Evolutionary conservation across 768 basidiomycete genomes (phyloP).

Genomic region (Podaxis mareebaensis): DNA sequence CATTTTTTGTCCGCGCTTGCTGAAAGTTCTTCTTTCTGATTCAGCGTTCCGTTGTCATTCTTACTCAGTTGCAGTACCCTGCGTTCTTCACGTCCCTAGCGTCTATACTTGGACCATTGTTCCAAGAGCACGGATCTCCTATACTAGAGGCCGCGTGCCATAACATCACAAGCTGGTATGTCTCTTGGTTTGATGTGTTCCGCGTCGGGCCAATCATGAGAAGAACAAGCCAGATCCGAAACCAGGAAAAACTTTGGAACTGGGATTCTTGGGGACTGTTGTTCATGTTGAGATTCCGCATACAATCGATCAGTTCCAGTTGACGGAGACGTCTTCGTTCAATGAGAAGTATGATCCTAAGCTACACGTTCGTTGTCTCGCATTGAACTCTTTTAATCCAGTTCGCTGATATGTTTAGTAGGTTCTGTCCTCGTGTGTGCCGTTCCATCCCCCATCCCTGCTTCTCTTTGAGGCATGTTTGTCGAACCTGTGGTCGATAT

Average conservation of each 20-base stretch:
- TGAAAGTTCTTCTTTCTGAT: background rate
- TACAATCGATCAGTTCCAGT: constrained; percentile 69
- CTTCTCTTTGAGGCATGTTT: constrained; percentile 64
- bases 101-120: constrained; percentile 71
- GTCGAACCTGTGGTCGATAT: constrained; percentile 77
- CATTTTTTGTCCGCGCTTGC: background rate
- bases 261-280: constrained; percentile 82
- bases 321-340: constrained; percentile 53
- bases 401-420: constrained; percentile 26
- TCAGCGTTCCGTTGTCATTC: constrained; percentile 78
- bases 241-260: constrained; percentile 66
- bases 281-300: constrained; percentile 73
- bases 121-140: constrained; percentile 67
- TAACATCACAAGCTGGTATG: constrained; percentile 83
- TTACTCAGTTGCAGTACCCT: constrained; percentile 79
- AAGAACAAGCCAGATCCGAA: constrained; percentile 79
- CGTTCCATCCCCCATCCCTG: constrained; percentile 58
- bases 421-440: constrained; percentile 69
- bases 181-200: constrained; percentile 14
- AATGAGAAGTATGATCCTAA: constrained; percentile 46
- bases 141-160: constrained; percentile 88
- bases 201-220: constrained; percentile 22
- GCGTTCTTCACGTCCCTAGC: constrained; percentile 74
- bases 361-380: constrained; percentile 2
- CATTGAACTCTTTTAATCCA: background rate